Evolutionary conservation across 352 stramenopile genomes (phyloP).

Genomic region (Globisporangium radiosum): DNA sequence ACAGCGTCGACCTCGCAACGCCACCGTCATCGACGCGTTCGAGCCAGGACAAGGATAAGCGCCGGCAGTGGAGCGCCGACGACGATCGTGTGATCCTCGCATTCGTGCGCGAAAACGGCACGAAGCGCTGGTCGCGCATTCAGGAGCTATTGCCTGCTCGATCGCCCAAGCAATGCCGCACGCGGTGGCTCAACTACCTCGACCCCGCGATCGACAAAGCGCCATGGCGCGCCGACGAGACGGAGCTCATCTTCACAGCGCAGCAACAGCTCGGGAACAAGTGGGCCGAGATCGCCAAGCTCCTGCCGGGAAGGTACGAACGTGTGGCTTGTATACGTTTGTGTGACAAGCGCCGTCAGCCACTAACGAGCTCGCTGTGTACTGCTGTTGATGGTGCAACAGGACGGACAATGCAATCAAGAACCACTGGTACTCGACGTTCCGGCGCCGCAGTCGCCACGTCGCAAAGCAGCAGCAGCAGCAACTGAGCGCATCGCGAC

Average conservation of each 20-base stretch:
- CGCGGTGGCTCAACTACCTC: constrained; percentile 93
- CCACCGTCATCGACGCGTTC: neutral
- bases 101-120: constrained; percentile 69
- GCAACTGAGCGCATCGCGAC: neutral
- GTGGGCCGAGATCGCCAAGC: constrained; percentile 97
- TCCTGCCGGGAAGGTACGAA: constrained; percentile 84
- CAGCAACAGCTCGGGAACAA: constrained; percentile 88
- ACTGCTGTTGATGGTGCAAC: neutral
- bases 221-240: constrained; percentile 90
- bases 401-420: constrained; percentile 83
- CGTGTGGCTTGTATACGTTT: neutral
- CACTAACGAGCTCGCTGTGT: neutral
- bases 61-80: constrained; percentile 48
- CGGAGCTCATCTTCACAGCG: constrained; percentile 69
- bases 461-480: constrained; percentile 35
- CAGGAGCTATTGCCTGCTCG: constrained; percentile 86
- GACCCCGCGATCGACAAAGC: constrained; percentile 92
- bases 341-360: neutral
- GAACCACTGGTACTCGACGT: constrained; percentile 85
- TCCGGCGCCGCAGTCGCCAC: constrained; percentile 46
- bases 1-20: neutral
- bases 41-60: constrained; percentile 21
- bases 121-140: constrained; percentile 92
- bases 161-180: constrained; percentile 96
- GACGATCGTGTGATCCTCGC: constrained; percentile 64